Conservation (phyloP, 2,329 filamentous ascomycete species). For the Septoria linicola region DNA sequence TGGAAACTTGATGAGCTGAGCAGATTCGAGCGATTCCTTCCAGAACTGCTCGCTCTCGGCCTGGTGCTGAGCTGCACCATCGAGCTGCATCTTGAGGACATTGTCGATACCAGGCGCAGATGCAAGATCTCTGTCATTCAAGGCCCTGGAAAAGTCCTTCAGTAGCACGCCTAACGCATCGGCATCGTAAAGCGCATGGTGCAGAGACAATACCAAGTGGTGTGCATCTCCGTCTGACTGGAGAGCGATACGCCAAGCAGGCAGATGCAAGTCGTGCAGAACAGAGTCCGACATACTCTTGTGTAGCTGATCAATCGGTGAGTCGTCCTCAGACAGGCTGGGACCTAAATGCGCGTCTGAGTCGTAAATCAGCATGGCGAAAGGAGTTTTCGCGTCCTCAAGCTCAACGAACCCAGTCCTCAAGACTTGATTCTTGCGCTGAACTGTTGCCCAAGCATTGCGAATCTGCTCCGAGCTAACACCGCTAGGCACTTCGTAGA, state of each 20-base stretch:
- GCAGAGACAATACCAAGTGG: conserved; percentile 56
- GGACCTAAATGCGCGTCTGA: conserved; percentile 19
- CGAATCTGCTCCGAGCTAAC: conserved; percentile 47
- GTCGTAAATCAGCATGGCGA: conserved; percentile 70
- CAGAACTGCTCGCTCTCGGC: conserved; percentile 55
- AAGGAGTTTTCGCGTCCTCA: conserved; percentile 60
- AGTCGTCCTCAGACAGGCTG: not conserved
- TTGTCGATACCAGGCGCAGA: conserved; percentile 41
- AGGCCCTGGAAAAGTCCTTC: conserved; percentile 52
- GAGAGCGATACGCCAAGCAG: conserved; percentile 64
- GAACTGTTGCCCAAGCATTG: conserved; percentile 60
- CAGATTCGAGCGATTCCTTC: conserved; percentile 47
- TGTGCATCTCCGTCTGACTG: conserved; percentile 31
- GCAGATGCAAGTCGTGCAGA: conserved; percentile 50
- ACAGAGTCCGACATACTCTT: conserved; percentile 32
- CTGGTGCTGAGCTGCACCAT: conserved; percentile 10
- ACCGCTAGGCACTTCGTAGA: conserved; percentile 50
- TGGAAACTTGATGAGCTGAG: conserved; percentile 67
- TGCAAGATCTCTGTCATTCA: conserved; percentile 35
- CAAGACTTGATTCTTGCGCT: conserved; percentile 65
- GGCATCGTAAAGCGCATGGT: conserved; percentile 87
- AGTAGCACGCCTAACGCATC: conserved; percentile 68
- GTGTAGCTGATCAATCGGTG: conserved; percentile 4
- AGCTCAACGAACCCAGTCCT: conserved; percentile 70
- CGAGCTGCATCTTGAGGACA: conserved; percentile 45